phyloP scores from a whole-genome alignment of 2,329 filamentous ascomycete species.

The Xylariaceae sp. region DNA sequence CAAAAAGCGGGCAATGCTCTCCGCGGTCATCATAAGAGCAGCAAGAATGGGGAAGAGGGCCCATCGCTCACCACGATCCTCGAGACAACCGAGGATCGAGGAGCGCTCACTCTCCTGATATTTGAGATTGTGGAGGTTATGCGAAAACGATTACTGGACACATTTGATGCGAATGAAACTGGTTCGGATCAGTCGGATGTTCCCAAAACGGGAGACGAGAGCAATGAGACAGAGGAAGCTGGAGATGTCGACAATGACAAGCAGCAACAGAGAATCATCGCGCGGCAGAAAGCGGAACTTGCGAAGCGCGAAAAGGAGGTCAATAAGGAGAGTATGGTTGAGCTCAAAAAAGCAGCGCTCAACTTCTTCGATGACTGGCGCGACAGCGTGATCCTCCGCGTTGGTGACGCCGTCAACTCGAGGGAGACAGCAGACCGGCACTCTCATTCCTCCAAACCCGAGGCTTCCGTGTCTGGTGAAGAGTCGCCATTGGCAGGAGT shows the following conservation, averaged over 20 bases:
- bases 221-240: conserved; percentile 6
- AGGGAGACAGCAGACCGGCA: conserved; percentile 20
- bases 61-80: conserved; percentile 27
- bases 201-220: neutral
- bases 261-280: conserved; percentile 13
- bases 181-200: conserved; percentile 11
- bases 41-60: conserved; percentile 22
- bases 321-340: conserved; percentile 23
- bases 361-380: conserved; percentile 31
- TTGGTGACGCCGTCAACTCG: conserved; percentile 30
- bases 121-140: conserved; percentile 28
- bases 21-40: conserved; percentile 15
- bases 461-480: conserved; percentile 2
- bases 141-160: conserved; percentile 22
- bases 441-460: conserved; percentile 20
- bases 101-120: conserved; percentile 26
- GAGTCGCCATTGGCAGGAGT: conserved; percentile 10
- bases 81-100: conserved; percentile 25
- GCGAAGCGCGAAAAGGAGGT: conserved; percentile 27
- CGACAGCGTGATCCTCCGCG: conserved; percentile 27
- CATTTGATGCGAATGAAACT: conserved; percentile 25
- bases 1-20: conserved; percentile 24
- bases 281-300: conserved; percentile 21
- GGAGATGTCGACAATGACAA: neutral
- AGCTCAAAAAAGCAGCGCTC: conserved; percentile 27